These are phyloP conservation scores for Phytophthora tentaculata DNA, from an alignment of 352 stramenopile genomes.

Conservation along the genomic window DNA sequence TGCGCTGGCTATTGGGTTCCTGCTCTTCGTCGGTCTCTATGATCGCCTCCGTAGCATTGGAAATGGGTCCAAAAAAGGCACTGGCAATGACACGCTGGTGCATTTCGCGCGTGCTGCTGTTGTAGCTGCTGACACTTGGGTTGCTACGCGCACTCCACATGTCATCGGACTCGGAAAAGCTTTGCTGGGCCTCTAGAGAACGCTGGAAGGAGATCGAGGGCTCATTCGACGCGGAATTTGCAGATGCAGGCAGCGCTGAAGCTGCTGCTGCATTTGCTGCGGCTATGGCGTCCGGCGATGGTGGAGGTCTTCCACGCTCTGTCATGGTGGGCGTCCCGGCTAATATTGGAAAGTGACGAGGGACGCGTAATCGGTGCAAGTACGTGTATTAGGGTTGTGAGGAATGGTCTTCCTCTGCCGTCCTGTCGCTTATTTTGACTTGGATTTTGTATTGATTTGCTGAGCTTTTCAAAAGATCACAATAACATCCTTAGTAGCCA, in stretches of 20 bases:
- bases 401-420: conserved; percentile 9
- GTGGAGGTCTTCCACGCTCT: conserved; percentile 6
- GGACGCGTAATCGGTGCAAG: conserved; percentile 24
- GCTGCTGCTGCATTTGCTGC: conserved; percentile 32
- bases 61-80: conserved; percentile 48
- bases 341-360: conserved; percentile 23
- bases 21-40: conserved; percentile 28
- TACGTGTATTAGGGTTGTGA: conserved; percentile 8
- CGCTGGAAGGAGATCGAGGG: not conserved
- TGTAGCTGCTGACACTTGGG: conserved; percentile 58
- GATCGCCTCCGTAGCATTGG: conserved; percentile 36
- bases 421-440: conserved; percentile 2
- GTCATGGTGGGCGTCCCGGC: conserved; percentile 7
- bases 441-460: not conserved
- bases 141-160: conserved; percentile 51
- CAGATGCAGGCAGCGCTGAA: conserved; percentile 12
- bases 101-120: conserved; percentile 51
- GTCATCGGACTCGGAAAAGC: conserved; percentile 26
- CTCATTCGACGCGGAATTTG: conserved; percentile 11
- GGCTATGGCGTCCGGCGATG: conserved; percentile 32
- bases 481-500: not conserved
- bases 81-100: conserved; percentile 40
- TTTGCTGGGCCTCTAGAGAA: conserved; percentile 16
- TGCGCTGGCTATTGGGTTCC: conserved; percentile 21
- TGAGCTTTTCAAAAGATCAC: not conserved